Evolutionary conservation across 2,329 filamentous ascomycete genomes (phyloP), one percentile per base, ranked within the genome.

Genomic region (Hypoxylon sp.): DNA sequence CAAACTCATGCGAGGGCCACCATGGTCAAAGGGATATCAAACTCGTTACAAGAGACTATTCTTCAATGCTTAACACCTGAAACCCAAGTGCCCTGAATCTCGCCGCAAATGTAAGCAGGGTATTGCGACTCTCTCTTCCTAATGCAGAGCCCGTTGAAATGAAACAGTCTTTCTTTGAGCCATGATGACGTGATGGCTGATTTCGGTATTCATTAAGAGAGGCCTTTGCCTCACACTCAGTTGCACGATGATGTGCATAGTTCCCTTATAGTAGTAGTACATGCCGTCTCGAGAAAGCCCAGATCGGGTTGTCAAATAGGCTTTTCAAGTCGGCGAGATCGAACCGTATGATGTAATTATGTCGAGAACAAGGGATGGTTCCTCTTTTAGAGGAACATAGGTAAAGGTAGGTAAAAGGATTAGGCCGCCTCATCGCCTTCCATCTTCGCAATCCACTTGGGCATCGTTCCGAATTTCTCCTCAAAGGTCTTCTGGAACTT

Each of bases 381-480:
- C 20, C 35, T n/a, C 11, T 31, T n/a, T 27, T 27, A 27, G 25
- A 27, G 25, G 25, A 27, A 5, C 3, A 27, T 27, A 5, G 25
- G 25, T 6, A 22, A 49, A 17, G 7, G 49, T 6, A 30, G n/a
- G 3, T 4, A 25, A 53, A 35, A 37, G 7, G 7, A 58, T 51
- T 68, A 81, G 37, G 69, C 67, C n/a, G 73, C 74, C 64, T 85
- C 84, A 14, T 82, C 76, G 25, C 81, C 81, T 31, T 84, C 80
- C 80, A 85, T 83, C 78, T 89, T 89, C 8, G 82, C 73, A 42
- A 89, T 84, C 86, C 87, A 90, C 75, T 89, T 89, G 72, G 84
- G 81, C 85, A 90, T 89, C 64, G 85, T 82, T 0, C 79, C 79
- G 73, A 84, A 90, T 78, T 90, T 90, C 72, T 90, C 85, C 74